Evolutionary conservation across 1,139 yeast genomes (phyloP).

Genomic region (Suhomyces wounanorum): DNA sequence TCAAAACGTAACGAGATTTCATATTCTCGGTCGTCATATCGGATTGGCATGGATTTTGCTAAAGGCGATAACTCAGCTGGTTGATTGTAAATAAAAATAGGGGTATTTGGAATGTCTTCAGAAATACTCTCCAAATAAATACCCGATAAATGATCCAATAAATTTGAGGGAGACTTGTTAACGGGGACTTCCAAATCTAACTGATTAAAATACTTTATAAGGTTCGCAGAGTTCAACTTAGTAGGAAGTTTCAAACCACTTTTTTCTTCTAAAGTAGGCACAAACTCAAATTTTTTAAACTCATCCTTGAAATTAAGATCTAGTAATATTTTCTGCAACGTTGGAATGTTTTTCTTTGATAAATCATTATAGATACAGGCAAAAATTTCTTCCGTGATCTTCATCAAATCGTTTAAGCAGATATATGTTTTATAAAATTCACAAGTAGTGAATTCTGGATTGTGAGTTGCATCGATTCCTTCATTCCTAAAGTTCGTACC

Average conservation of each 20-base stretch:
- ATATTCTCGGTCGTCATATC: constrained; percentile 29
- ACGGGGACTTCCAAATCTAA: constrained; percentile 41
- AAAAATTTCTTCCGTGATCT: constrained; percentile 62
- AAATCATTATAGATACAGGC: constrained; percentile 32
- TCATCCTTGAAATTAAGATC: constrained; percentile 20
- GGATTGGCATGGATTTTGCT: constrained; percentile 59
- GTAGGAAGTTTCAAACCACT: constrained; percentile 46
- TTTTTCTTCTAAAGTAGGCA: constrained; percentile 54
- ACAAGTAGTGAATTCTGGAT: constrained; percentile 93
- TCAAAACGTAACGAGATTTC: constrained; percentile 75
- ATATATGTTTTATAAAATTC: constrained; percentile 89
- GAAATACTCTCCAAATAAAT: constrained; percentile 66
- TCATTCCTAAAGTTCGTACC: constrained; percentile 89
- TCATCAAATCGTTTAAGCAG: constrained; percentile 65
- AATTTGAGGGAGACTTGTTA: constrained; percentile 50
- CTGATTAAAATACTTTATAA: constrained; percentile 39
- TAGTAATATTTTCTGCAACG: constrained; percentile 17
- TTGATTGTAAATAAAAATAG: constrained; percentile 78
- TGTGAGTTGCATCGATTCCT: constrained; percentile 90
- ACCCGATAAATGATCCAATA: constrained; percentile 68
- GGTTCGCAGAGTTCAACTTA: constrained; percentile 35
- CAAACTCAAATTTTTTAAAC: constrained; percentile 54
- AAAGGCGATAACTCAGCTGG: constrained; percentile 87
- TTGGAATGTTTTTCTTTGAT: constrained; percentile 5
- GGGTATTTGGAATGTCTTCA: constrained; percentile 34